A percentile compares a stretch with the other conserved stretches of the same genome.
phyloP scores from a whole-genome alignment of 306 rosid genomes.

The Quercus wislizeni region DNA sequence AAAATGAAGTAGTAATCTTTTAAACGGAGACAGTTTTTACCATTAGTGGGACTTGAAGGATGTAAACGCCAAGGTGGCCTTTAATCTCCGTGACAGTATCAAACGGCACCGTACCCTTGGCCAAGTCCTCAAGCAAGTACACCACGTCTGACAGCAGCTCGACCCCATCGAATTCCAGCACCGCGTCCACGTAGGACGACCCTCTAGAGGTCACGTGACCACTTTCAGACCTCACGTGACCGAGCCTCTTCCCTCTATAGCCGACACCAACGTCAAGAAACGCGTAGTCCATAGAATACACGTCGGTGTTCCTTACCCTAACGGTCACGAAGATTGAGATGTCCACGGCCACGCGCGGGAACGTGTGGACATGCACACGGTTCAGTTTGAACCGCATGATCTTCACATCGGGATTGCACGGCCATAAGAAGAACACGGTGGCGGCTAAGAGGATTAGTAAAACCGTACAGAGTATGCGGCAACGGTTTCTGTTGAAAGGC shows the following conservation, averaged over 20 bases:
- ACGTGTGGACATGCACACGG: conserved; percentile 43
- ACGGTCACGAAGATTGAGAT: conserved; percentile 51
- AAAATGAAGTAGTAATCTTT: too few relatives aligned
- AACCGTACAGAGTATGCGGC: conserved; percentile 18
- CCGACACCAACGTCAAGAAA: conserved; percentile 57
- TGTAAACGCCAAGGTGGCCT: conserved; percentile 50
- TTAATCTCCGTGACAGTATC: conserved; percentile 44
- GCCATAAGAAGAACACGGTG: conserved; percentile 46
- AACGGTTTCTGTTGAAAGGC: conserved; percentile 10
- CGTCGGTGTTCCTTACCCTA: conserved; percentile 50
- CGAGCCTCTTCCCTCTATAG: conserved; percentile 66
- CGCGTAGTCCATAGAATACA: conserved; percentile 53
- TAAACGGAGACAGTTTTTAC: conserved; percentile 19
- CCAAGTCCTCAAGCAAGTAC: conserved; percentile 59
- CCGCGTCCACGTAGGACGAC: conserved; percentile 69
- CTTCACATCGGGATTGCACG: conserved; percentile 55
- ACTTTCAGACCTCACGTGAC: conserved; percentile 47
- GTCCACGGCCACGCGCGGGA: conserved; percentile 58
- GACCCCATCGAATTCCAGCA: conserved; percentile 52
- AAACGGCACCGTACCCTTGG: conserved; percentile 59
- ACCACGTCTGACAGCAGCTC: conserved; percentile 59
- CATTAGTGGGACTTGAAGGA: conserved; percentile 54
- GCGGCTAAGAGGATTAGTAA: conserved; percentile 19
- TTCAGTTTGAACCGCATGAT: conserved; percentile 51
- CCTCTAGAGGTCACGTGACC: conserved; percentile 69